Evolutionary conservation across 2,329 filamentous ascomycete genomes (phyloP), one percentile per base, ranked within the genome.

Genomic region (Daldinia sp.): DNA sequence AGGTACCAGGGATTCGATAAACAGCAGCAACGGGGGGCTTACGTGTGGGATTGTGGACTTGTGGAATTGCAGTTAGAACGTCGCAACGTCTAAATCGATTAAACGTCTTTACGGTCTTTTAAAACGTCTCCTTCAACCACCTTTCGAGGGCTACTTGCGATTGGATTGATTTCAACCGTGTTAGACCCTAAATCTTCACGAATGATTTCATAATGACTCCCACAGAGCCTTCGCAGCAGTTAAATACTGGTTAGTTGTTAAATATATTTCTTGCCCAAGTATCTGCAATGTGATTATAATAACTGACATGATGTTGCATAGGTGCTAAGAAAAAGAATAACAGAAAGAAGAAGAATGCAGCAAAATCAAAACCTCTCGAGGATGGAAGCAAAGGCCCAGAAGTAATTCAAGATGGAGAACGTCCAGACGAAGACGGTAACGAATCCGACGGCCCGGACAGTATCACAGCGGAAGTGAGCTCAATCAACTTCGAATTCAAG

Each of bases 311-410:
- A 8, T 64, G 4, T 59, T 55, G 57, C 69, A 61, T 72, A 80
- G 79, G 77, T 70, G 71, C 80, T 50, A 85, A 83, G 76, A 87
- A 85, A 78, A 87, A 84, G 78, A 83, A 81, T 73, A 83, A 81
- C 71, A 86, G 83, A 70, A 87, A 86, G 77, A 87, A 85, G 79
- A 86, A 84, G 80, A 84, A 82, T 69, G 78, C 79, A 43, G 77
- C 77, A 73, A 84, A 83, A 73, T 74, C 77, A 59, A 83, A 82
- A 70, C 64, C 76, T 9, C 66, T 72, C 49, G 75, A 77, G 58
- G 70, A 76, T 50, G 76, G 70, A 49, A 68, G 34, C 29, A 70
- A 68, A 56, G 37, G 63, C 30, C 34, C 68, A 59, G 69, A 73
- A 32, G 41, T 66, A 21, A 59, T 52, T n/a, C 69, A 69, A 35